Base-by-base conservation (phyloP, 192 early-diverging fungal genomes). In the Coemansia aciculifera region DNA sequence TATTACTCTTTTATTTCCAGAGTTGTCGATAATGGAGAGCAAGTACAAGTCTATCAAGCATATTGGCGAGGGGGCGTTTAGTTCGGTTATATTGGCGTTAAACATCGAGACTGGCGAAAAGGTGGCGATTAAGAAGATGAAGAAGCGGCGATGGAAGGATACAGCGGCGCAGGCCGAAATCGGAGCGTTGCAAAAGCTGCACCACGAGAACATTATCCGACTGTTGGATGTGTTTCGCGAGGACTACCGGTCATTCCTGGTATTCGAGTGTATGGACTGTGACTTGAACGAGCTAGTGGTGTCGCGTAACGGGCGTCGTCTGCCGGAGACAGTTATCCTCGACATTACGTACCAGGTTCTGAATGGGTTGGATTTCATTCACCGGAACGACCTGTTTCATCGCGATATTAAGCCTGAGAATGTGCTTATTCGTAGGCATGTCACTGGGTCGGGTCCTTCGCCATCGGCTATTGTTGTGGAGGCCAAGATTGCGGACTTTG, bases 321-420 rank as follows among this genome's bases (percentile, higher is more conserved):
- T 97, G 70, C 72, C 85, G 10, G 89, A 93, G 62, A 68, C 67
- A 3, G 86, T 87, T 40, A 84, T 98, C 56, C 88, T 90, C 49
- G 84, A 83, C 34, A 93, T 95, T 66, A 87, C 90, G 89, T 96
- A 89, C 68, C 96, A 99, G 79, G 87, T 99, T 0, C 83, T 98
- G 13, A 84, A 87, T 23, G 96, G 95, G 12, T 78, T 98, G 15
- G 88, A 91, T 43, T 90, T 92, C 73, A 95, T 99, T 84, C 97
- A 99, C 85, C 85, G 89, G n/a, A 87, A 92, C 57, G 94, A 92
- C 19, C 87, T 95, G 59, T 97, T 98, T 81, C 97, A 98, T 78
- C 85, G 97, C 36, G 95, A 99, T 71, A 92, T 99, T 86, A 98
- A 98, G 79, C 96, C 95, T 59, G 97, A 99, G 75, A 99, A 99